phyloP scores from a whole-genome alignment of 1,284 basidiomycete genomes.

The Vanrija sp. region DNA sequence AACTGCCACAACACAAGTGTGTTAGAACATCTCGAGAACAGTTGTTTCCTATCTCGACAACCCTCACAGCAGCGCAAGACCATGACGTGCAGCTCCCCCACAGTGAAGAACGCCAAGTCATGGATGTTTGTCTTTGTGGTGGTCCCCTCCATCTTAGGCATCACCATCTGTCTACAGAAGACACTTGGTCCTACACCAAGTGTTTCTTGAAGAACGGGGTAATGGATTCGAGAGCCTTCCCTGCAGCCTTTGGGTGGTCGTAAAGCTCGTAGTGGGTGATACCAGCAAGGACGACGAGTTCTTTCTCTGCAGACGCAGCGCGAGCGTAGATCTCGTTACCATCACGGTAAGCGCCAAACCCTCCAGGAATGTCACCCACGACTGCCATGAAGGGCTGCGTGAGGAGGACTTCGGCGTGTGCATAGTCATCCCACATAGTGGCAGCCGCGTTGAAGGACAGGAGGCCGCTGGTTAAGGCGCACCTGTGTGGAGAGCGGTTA shows the following conservation, averaged over 20 bases:
- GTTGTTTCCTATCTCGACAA: too few species aligned
- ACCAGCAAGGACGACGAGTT: not conserved
- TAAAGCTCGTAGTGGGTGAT: conserved; percentile 9
- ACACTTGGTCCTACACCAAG: too few species aligned
- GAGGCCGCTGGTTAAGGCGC: not conserved
- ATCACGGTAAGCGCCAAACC: conserved; percentile 5
- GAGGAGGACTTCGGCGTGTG: not conserved
- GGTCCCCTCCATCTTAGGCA: too few species aligned
- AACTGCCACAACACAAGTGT: too few species aligned
- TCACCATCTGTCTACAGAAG: too few species aligned
- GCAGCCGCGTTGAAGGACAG: conserved; percentile 3
- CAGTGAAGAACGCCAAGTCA: too few species aligned
- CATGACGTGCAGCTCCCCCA: too few species aligned
- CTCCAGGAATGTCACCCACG: conserved; percentile 1
- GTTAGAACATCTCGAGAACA: too few species aligned
- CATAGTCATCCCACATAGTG: conserved; percentile 2
- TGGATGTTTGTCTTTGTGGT: too few species aligned
- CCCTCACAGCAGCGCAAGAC: too few species aligned
- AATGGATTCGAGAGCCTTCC: not conserved
- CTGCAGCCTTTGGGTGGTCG: not conserved
- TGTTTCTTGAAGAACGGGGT: conserved; percentile 6
- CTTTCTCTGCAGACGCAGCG: conserved; percentile 4
- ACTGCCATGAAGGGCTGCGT: conserved; percentile 4
- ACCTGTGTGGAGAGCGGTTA: too few species aligned
- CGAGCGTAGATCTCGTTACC: conserved; percentile 5